Percentiles rank a stretch among this genome's conserved stretches.
Evolutionary conservation across 225 moss, liverwort and hornwort genomes (phyloP).

Genomic region (Marchantia polymorpha): DNA sequence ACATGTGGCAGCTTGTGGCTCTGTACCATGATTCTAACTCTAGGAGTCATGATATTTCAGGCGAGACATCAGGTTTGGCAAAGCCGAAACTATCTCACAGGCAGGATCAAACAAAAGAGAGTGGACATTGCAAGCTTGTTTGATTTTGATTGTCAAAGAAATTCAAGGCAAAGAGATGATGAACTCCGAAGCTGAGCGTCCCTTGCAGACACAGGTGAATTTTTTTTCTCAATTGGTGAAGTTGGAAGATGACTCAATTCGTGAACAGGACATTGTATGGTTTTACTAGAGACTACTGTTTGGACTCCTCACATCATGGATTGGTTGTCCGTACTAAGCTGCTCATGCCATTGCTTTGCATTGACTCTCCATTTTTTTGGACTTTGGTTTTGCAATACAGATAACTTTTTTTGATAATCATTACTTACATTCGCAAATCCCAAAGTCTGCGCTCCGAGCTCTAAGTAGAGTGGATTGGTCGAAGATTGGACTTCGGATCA

Average conservation of each 20-base stretch:
- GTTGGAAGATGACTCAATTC: too few species aligned
- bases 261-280: too few species aligned
- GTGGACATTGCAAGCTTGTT: slow-evolving; percentile 34
- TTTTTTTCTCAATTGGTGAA: too few species aligned
- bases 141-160: slow-evolving; percentile 18
- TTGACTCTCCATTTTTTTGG: too few species aligned
- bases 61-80: slow-evolving; percentile 22
- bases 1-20: too few species aligned
- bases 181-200: not conserved
- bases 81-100: slow-evolving; percentile 12
- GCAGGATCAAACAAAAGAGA: not conserved
- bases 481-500: slow-evolving; percentile 22
- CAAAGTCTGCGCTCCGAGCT: slow-evolving; percentile 15
- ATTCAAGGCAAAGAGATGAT: not conserved
- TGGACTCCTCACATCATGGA: too few species aligned
- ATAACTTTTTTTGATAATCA: slow-evolving; percentile 27
- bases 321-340: too few species aligned
- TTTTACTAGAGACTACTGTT: too few species aligned
- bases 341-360: too few species aligned
- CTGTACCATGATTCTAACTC: too few species aligned
- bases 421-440: not conserved
- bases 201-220: slow-evolving; percentile 22
- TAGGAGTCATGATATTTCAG: not conserved
- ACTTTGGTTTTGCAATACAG: slow-evolving; percentile 1
- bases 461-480: slow-evolving; percentile 34